Evolutionary conservation across 805 yeast species (phyloP), one percentile per base, ranked within the genome.

Genomic region (Spathaspora hagerdaliae): DNA sequence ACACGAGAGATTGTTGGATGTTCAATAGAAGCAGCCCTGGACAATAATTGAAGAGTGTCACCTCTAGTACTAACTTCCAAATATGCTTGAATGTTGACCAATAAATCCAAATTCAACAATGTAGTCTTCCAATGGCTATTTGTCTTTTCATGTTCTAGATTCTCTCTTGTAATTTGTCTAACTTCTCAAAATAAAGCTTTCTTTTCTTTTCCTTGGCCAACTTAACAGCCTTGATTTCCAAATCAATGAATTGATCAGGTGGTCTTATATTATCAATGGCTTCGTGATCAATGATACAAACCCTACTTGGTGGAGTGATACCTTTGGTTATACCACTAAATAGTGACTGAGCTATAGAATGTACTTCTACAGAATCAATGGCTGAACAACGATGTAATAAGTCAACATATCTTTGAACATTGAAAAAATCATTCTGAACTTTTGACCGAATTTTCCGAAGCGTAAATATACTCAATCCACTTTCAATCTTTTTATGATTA

Each of bases 1-100:
- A 79, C 60, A 45, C 81, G 74, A 1, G 87, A 71, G 38, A 87
- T 64, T 1, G 75, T 64, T 0, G 96, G 96, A 60, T 88, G 95
- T 19, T 79, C 79, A n/a, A 77, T 73, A 11, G 72, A 63, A 0
- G 85, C 74, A 31, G 71, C 69, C 2, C 67, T 63, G 7, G 77
- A 69, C 31, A 86, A 63, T 2, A 75, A 54, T 31, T 60, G 60
- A 9, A 82, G 52, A 1, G 75, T 68, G 1, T 66, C 67, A 3
- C 61, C 56, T 42, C 71, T 68, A 0, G 75, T 61, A 3, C 70
- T 63, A 7, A 76, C 63, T 50, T 83, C 87, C 32, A 73, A 60
- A 49, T 75, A 79, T 1, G 73, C 65, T 54, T 85, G 87, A 7
- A 84, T 57, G 31, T 71, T 71, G 0, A 76, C 66, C 39, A 85